Conservation (phyloP, 1,139 yeast species). For the Candida smagusa region DNA sequence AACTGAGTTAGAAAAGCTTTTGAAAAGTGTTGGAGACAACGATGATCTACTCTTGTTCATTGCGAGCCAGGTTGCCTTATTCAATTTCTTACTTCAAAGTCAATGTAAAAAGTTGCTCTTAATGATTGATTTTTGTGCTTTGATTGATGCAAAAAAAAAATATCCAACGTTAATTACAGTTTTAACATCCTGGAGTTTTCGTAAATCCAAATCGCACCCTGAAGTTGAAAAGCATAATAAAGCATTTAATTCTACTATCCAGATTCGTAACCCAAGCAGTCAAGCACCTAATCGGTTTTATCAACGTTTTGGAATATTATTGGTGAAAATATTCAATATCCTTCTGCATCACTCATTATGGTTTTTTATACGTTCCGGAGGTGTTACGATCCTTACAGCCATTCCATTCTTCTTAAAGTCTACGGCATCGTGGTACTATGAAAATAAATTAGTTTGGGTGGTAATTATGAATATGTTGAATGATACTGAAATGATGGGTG, state of each 20-base stretch:
- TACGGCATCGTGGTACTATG: slow-evolving; percentile 32
- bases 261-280: slow-evolving; percentile 30
- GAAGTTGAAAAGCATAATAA: slow-evolving; percentile 1
- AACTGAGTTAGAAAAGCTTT: slow-evolving; percentile 13
- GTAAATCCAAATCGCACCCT: neutral
- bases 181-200: slow-evolving; percentile 15
- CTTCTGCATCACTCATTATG: slow-evolving; percentile 23
- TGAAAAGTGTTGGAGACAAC: slow-evolving; percentile 10
- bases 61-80: slow-evolving; percentile 28
- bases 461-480: slow-evolving; percentile 35
- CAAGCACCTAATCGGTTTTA: slow-evolving; percentile 22
- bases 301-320: slow-evolving; percentile 20
- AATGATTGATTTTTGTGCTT: slow-evolving; percentile 25
- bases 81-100: slow-evolving; percentile 19
- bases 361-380: slow-evolving; percentile 32
- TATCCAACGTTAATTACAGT: slow-evolving; percentile 21
- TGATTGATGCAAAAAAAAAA: slow-evolving; percentile 27
- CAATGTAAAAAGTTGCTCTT: slow-evolving; percentile 15
- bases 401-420: slow-evolving; percentile 28
- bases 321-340: slow-evolving; percentile 15
- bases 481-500: slow-evolving; percentile 32
- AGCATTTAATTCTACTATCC: slow-evolving; percentile 12
- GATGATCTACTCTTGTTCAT: slow-evolving; percentile 28
- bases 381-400: slow-evolving; percentile 22
- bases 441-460: slow-evolving; percentile 30